A percentile compares a stretch with the other conserved stretches of the same genome.
phyloP scores from a whole-genome alignment of 169 alveolate genomes.

The Babesia bigemina region DNA sequence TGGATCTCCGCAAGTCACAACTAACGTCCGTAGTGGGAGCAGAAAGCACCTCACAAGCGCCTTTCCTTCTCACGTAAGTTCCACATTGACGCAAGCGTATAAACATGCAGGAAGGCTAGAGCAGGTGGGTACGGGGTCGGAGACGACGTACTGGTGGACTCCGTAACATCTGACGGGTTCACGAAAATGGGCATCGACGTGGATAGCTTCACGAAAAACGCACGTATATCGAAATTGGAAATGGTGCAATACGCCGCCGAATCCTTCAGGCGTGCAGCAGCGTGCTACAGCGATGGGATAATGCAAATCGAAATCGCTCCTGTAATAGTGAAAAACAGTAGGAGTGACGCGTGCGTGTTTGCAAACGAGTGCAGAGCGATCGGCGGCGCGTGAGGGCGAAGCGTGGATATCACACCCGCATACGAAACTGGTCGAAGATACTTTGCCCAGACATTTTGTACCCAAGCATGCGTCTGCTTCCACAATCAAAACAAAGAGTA shows the following conservation, averaged over 20 bases:
- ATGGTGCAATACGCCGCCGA: slow-evolving; percentile 67
- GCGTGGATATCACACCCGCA: slow-evolving; percentile 36
- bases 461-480: slow-evolving; percentile 4
- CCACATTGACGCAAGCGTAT: not conserved
- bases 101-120: slow-evolving; percentile 45
- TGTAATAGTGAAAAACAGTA: slow-evolving; percentile 48
- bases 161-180: slow-evolving; percentile 61
- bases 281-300: slow-evolving; percentile 72
- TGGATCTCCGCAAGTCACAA: slow-evolving; percentile 66
- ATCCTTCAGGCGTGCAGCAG: slow-evolving; percentile 65
- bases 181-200: slow-evolving; percentile 47
- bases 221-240: slow-evolving; percentile 63
- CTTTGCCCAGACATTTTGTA: slow-evolving; percentile 1
- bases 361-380: slow-evolving; percentile 32
- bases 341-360: slow-evolving; percentile 11
- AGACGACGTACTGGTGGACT: slow-evolving; percentile 59
- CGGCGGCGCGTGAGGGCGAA: slow-evolving; percentile 41
- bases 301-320: slow-evolving; percentile 72
- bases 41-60: slow-evolving; percentile 72
- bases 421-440: slow-evolving; percentile 26
- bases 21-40: slow-evolving; percentile 61
- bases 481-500: slow-evolving; percentile 4
- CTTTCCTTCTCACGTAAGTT: slow-evolving; percentile 63
- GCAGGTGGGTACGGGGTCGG: slow-evolving; percentile 67
- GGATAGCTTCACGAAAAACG: slow-evolving; percentile 57